A percentile compares a stretch with the other conserved stretches of the same genome.
Conservation (phyloP, 2,329 filamentous ascomycete species). For the Lasiodiplodia gonubiensis region DNA sequence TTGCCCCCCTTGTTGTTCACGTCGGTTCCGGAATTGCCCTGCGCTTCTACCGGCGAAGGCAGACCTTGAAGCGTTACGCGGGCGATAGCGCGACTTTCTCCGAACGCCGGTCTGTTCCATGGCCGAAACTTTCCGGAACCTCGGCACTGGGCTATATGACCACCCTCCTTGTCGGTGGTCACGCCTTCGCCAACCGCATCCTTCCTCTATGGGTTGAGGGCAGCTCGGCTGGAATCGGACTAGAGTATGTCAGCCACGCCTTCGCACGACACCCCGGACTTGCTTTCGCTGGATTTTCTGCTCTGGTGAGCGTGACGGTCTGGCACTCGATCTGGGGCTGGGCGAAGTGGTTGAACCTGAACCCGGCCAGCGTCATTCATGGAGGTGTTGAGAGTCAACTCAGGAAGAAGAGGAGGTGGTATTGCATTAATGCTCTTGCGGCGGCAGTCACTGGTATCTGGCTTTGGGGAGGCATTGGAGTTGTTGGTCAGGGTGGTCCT, state of each 20-base stretch:
- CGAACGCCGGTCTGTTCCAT: constrained; percentile 59
- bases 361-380: constrained; percentile 61
- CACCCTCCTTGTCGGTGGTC: constrained; percentile 68
- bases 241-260: constrained; percentile 84
- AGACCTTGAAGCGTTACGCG: constrained; percentile 77
- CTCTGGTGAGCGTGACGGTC: constrained; percentile 69
- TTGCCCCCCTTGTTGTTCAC: constrained; percentile 75
- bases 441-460: constrained; percentile 68
- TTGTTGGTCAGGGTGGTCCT: constrained; percentile 74
- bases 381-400: constrained; percentile 57
- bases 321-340: constrained; percentile 85
- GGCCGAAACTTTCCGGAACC: constrained; percentile 75
- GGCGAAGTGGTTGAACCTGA: constrained; percentile 77
- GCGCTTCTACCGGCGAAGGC: constrained; percentile 73
- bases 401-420: constrained; percentile 69
- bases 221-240: constrained; percentile 81
- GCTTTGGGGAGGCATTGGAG: constrained; percentile 79
- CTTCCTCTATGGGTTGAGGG: constrained; percentile 79
- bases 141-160: constrained; percentile 76
- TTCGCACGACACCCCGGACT: constrained; percentile 73
- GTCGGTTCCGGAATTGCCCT: constrained; percentile 77
- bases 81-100: constrained; percentile 60
- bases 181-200: constrained; percentile 76
- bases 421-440: constrained; percentile 70
- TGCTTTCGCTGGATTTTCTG: constrained; percentile 71